phyloP scores from a whole-genome alignment of 805 yeast genomes.

The Clavispora phyllophila region DNA sequence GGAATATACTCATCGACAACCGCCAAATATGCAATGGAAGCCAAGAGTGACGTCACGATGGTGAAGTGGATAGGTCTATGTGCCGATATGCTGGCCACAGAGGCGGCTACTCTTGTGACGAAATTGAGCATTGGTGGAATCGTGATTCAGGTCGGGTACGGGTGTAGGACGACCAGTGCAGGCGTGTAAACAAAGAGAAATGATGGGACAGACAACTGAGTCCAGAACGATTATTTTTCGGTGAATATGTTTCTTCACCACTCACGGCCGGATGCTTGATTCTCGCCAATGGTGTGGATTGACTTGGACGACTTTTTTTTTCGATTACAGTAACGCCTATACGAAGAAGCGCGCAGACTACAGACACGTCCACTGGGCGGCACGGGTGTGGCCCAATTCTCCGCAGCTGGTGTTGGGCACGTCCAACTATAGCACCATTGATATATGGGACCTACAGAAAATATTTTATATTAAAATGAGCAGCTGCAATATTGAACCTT shows the following conservation, averaged over 20 bases:
- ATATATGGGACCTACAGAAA: neutral
- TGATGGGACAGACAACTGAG: neutral
- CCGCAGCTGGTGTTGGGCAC: neutral
- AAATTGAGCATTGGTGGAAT: conserved; percentile 23
- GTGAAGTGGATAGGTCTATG: conserved; percentile 84
- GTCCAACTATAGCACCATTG: neutral
- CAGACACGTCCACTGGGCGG: neutral
- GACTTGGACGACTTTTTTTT: conserved; percentile 1
- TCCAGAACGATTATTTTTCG: neutral
- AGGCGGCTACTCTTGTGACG: conserved; percentile 28
- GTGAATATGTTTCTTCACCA: neutral
- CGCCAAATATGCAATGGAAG: conserved; percentile 76
- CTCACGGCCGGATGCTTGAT: neutral
- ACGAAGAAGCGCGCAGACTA: conserved; percentile 1
- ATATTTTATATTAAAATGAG: no score
- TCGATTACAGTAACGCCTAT: neutral
- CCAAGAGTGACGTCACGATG: conserved; percentile 63
- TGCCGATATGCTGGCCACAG: conserved; percentile 59
- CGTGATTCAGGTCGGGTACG: neutral
- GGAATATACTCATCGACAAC: conserved; percentile 64
- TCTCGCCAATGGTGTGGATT: neutral
- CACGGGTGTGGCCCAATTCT: neutral
- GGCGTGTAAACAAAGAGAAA: neutral
- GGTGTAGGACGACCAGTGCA: neutral
- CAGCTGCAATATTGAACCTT: no score